A percentile compares a stretch with the other conserved stretches of the same genome.
Evolutionary conservation across 306 rosid genomes (phyloP).

Genomic region (Fagus crenata): DNA sequence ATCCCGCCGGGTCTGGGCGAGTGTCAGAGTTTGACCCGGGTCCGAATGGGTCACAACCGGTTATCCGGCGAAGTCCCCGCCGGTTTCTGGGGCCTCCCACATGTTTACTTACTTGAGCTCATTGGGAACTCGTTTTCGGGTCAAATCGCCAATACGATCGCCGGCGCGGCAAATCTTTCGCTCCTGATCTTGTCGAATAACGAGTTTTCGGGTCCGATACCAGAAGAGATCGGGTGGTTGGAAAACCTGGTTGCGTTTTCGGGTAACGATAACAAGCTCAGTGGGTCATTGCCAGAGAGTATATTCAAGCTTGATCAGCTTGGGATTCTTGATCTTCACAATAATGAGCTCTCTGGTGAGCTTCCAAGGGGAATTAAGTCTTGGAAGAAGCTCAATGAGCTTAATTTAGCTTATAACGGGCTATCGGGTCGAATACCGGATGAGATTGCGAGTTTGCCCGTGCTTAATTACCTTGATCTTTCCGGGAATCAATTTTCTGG

Average conservation of each 20-base stretch:
- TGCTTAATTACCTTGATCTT: conserved; percentile 81
- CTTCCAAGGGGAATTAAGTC: conserved; percentile 48
- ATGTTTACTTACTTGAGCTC: conserved; percentile 62
- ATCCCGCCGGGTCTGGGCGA: conserved; percentile 58
- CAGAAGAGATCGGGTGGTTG: conserved; percentile 70
- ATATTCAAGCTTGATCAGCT: conserved; percentile 61
- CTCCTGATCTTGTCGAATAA: conserved; percentile 52
- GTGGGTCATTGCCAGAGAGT: conserved; percentile 55
- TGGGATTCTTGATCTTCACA: conserved; percentile 68
- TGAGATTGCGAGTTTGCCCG: conserved; percentile 56
- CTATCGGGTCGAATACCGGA: conserved; percentile 69
- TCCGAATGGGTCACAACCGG: conserved; percentile 57
- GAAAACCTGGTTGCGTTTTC: conserved; percentile 59
- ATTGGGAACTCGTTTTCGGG: conserved; percentile 60
- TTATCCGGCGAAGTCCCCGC: conserved; percentile 73
- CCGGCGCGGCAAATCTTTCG: conserved; percentile 57
- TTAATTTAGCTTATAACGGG: conserved; percentile 65
- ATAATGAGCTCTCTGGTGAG: conserved; percentile 62
- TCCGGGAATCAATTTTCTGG: conserved; percentile 68
- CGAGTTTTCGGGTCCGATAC: conserved; percentile 64
- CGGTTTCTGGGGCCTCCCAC: conserved; percentile 76
- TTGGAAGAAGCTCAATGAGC: conserved; percentile 67
- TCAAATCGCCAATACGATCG: conserved; percentile 56
- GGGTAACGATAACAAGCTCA: conserved; percentile 49
- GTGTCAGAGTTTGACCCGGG: conserved; percentile 61